Conservation (phyloP, 805 yeast genomes). For the Ogataea chonburiensis region DNA sequence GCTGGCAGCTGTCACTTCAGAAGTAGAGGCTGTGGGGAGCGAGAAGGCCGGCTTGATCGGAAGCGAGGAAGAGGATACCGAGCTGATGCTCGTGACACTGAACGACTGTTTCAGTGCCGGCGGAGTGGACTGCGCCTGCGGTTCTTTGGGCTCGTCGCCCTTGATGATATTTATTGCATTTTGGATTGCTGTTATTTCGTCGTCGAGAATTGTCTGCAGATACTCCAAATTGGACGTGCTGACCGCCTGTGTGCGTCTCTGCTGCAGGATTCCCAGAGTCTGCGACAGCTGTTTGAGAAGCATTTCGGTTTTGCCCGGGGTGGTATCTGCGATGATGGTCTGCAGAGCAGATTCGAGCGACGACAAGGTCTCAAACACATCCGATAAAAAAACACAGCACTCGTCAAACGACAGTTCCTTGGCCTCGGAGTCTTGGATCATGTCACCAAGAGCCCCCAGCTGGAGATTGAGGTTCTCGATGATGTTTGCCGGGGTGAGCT, state of each 20-base stretch:
- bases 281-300: slow-evolving; percentile 14
- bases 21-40: slow-evolving; percentile 18
- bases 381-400: slow-evolving; percentile 26
- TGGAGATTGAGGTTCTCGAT: slow-evolving; percentile 26
- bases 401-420: slow-evolving; percentile 25
- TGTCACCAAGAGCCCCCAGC: slow-evolving; percentile 27
- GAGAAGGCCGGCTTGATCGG: slow-evolving; percentile 25
- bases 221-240: slow-evolving; percentile 14
- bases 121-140: background rate
- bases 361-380: slow-evolving; percentile 26
- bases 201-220: slow-evolving; percentile 20
- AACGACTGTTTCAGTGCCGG: slow-evolving; percentile 1
- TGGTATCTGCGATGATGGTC: slow-evolving; percentile 15
- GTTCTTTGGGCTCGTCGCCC: slow-evolving; percentile 13
- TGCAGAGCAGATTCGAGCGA: slow-evolving; percentile 25
- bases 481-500: slow-evolving; percentile 19
- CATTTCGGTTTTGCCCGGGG: slow-evolving; percentile 16
- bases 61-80: slow-evolving; percentile 14
- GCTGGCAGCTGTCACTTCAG: slow-evolving; percentile 14
- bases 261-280: slow-evolving; percentile 2
- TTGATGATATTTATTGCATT: slow-evolving; percentile 25
- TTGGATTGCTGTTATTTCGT: slow-evolving; percentile 28
- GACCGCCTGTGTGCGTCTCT: slow-evolving; percentile 10
- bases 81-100: slow-evolving; percentile 4
- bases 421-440: slow-evolving; percentile 19